Evolutionary conservation across 1,284 basidiomycete species (phyloP), one percentile per base, ranked within the genome.

Genomic region (Pseudozyma thailandica): DNA sequence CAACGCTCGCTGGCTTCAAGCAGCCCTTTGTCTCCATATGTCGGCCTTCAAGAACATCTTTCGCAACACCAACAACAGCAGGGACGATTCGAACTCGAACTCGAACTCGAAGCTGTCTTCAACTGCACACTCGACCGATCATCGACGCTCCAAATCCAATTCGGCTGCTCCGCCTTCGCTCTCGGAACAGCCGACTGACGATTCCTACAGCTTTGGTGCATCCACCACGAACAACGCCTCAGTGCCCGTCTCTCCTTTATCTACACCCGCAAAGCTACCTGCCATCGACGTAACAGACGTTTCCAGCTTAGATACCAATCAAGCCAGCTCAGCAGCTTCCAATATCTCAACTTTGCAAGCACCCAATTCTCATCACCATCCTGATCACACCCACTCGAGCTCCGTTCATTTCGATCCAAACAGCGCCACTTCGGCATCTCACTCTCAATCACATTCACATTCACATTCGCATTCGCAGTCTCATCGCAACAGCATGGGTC

Each of bases 31-130:
- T 35, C 25, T 16, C 38, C 56, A 39, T 28, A 72, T 72, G 68
- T 65, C 68, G 25, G 42, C 66, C 13, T 65, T 72, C 50, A 72
- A 62, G 35, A 72, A 65, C 54, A 64, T 72, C 43, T 71, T 72
- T 58, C 62, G 62, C 27, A 60, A 48, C 33, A 50, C 25, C 47
- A 60, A 41, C 52, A 64, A 61, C 35, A 53, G 55, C 61, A 65
- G 58, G 41, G 57, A 64, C 57, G n/a, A n/a, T n/a, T n/a, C n/a
- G n/a, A n/a, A n/a, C n/a, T n/a, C n/a, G n/a, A n/a, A n/a, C n/a
- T n/a, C n/a, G n/a, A 43, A 30, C 26, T 41, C 46, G 15, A 27
- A 16, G 10, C 16, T 16, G 3, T 50, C 49, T 20, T 46, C 61
- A 12, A 12, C 44, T 21, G 47, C 18, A 6, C 30, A 30, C 6